A percentile compares a stretch with the other conserved stretches of the same genome.
Conservation (phyloP, 192 early-diverging fungal genomes). For the Gaertneriomyces sp. region DNA sequence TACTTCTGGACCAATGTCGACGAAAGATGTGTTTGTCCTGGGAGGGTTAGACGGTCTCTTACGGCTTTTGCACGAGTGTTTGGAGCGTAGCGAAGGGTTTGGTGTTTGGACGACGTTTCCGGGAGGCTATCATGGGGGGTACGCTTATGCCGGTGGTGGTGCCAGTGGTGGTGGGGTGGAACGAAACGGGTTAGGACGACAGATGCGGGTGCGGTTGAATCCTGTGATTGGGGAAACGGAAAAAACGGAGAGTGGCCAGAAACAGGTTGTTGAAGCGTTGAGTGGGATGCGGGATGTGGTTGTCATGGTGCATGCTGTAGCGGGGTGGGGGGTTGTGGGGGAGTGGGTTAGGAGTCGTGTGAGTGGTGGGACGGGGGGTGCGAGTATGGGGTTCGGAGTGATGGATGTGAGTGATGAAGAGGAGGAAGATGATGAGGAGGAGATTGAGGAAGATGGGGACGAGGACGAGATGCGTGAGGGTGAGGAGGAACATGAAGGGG, state of each 20-base stretch:
- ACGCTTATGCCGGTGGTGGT: no score
- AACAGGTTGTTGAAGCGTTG: not conserved
- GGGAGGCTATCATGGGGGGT: no score
- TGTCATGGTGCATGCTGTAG: constrained; percentile 17
- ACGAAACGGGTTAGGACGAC: not conserved
- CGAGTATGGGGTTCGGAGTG: constrained; percentile 73
- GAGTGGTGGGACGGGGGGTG: constrained; percentile 67
- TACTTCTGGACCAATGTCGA: no score
- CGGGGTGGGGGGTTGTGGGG: constrained; percentile 34
- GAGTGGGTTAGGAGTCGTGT: constrained; percentile 1
- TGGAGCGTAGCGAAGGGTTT: no score
- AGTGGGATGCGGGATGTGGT: constrained; percentile 11
- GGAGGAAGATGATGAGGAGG: constrained; percentile 28
- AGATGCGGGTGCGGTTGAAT: not conserved
- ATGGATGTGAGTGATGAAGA: constrained; percentile 43
- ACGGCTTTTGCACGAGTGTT: no score
- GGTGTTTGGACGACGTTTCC: no score
- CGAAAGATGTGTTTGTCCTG: no score
- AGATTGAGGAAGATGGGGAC: constrained; percentile 27
- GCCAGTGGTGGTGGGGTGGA: no score
- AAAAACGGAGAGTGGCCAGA: not conserved
- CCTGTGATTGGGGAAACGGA: not conserved
- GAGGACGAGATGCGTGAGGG: constrained; percentile 36
- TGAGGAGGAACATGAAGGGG: constrained; percentile 19
- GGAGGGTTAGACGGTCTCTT: no score